Evolutionary conservation across 164 flowering plant species (phyloP).

Genomic region (Vitis amurensis): DNA sequence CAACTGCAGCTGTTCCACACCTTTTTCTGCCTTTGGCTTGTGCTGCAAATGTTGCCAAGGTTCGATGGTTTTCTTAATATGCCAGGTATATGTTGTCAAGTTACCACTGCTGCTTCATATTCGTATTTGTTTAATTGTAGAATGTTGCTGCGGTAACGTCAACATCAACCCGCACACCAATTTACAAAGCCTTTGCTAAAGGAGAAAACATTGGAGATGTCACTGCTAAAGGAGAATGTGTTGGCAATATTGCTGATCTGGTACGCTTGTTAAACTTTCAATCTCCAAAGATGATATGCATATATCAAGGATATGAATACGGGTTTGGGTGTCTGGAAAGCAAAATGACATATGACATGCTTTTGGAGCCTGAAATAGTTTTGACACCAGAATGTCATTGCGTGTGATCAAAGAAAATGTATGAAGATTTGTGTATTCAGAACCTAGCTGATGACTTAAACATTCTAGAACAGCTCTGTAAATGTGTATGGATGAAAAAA

Average conservation of each 20-base stretch:
- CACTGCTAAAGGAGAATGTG: constrained; percentile 99
- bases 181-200: constrained; percentile 98
- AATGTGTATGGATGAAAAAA: too few relatives aligned
- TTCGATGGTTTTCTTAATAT: constrained; percentile 18
- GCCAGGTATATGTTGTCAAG: background rate
- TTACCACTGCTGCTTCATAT: constrained; percentile 3
- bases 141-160: constrained; percentile 98
- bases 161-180: constrained; percentile 97
- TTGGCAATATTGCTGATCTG: constrained; percentile 96
- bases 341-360: background rate
- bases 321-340: background rate
- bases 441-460: too few relatives aligned
- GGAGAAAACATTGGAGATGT: constrained; percentile 99
- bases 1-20: constrained; percentile 90
- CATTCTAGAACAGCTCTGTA: too few relatives aligned
- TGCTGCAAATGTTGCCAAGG: constrained; percentile 97
- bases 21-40: constrained; percentile 98
- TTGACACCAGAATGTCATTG: too few relatives aligned
- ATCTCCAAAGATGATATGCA: background rate
- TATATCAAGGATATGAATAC: background rate
- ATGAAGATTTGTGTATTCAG: too few relatives aligned
- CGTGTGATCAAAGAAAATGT: too few relatives aligned
- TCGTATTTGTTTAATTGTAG: constrained; percentile 32
- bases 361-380: too few relatives aligned
- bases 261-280: constrained; percentile 38